Percentiles rank a stretch among this genome's conserved stretches.
These are phyloP conservation scores for Colletotrichum incanum DNA, from an alignment of 2,329 filamentous ascomycete species.

Conservation along the genomic window DNA sequence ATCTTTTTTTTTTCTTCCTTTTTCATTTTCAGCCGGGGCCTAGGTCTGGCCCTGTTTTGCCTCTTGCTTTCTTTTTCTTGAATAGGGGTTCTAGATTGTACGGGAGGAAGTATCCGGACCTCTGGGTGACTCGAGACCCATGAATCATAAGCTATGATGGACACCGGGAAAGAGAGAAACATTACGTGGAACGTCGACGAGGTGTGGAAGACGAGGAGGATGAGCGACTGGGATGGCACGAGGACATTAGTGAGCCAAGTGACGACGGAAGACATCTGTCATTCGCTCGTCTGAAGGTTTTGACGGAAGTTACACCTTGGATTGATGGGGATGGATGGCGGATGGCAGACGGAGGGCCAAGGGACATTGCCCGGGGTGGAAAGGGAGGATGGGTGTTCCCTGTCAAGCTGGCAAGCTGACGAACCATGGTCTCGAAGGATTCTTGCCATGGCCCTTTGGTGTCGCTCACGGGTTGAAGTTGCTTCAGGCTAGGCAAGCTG, in stretches of 20 bases:
- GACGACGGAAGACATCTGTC: constrained; percentile 2
- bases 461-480: constrained; percentile 6
- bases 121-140: neutral
- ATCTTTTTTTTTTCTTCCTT: no score
- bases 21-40: neutral
- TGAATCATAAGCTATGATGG: constrained; percentile 17
- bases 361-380: neutral
- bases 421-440: neutral
- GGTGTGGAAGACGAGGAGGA: neutral
- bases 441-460: neutral
- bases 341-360: neutral
- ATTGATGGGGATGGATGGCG: constrained; percentile 20
- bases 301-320: constrained; percentile 27
- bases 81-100: neutral
- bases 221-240: constrained; percentile 9
- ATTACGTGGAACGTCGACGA: constrained; percentile 16
- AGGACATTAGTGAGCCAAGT: neutral
- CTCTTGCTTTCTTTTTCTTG: neutral
- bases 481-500: neutral
- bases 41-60: neutral
- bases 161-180: constrained; percentile 5
- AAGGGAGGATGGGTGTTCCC: constrained; percentile 21
- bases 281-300: constrained; percentile 34
- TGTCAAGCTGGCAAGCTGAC: constrained; percentile 4
- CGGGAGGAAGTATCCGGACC: neutral